Evolutionary conservation across 2,329 filamentous ascomycete genomes (phyloP).

Genomic region (Podosphaera fusca): DNA sequence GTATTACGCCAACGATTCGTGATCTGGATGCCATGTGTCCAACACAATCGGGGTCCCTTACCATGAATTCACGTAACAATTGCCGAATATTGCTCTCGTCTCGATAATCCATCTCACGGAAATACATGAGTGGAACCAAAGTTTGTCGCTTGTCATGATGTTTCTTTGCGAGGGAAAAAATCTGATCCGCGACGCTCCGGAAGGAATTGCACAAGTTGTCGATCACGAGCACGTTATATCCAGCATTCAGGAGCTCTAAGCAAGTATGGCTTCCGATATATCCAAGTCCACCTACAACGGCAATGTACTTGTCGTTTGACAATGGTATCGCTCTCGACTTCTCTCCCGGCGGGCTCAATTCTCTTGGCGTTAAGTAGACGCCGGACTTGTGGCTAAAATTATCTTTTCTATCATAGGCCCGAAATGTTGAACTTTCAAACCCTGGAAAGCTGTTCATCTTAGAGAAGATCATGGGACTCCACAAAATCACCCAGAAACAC

Average conservation of each 20-base stretch:
- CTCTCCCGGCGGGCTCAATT: not conserved
- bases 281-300: slow-evolving; percentile 23
- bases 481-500: not conserved
- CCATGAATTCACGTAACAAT: slow-evolving; percentile 3
- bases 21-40: slow-evolving; percentile 1
- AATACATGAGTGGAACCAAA: slow-evolving; percentile 7
- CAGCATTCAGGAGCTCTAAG: slow-evolving; percentile 24
- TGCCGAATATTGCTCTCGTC: slow-evolving; percentile 4
- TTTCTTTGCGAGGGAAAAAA: slow-evolving; percentile 8
- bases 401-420: not conserved
- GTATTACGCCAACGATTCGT: slow-evolving; percentile 38
- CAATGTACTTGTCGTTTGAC: slow-evolving; percentile 1
- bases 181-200: slow-evolving; percentile 7
- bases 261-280: slow-evolving; percentile 27
- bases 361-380: not conserved
- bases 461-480: not conserved
- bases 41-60: not conserved
- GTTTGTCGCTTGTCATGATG: slow-evolving; percentile 4
- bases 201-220: slow-evolving; percentile 18
- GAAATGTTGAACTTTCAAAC: not conserved
- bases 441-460: not conserved
- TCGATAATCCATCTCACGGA: slow-evolving; percentile 13
- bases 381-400: not conserved
- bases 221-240: slow-evolving; percentile 22
- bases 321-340: not conserved